A percentile compares a stretch with the other conserved stretches of the same genome.
Evolutionary conservation across 352 stramenopile genomes (phyloP).

Genomic region (Pythium folliculosum): DNA sequence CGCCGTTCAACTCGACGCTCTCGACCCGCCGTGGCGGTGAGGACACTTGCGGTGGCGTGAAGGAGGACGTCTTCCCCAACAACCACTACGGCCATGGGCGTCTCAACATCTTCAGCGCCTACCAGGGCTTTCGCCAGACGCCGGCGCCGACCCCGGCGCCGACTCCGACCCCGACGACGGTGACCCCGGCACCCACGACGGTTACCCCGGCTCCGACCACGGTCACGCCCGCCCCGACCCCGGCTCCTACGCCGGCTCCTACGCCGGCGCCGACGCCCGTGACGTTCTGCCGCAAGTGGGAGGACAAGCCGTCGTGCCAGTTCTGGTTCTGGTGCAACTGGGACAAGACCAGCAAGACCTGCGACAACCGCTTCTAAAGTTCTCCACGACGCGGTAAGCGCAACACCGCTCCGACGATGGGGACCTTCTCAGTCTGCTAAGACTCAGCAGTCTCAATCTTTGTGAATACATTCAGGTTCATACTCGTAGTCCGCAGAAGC

Average conservation of each 20-base stretch:
- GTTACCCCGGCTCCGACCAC: too few species aligned
- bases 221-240: too few species aligned
- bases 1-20: conserved; percentile 16
- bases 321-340: neutral
- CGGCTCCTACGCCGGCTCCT: neutral
- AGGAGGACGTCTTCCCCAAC: conserved; percentile 37
- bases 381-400: too few species aligned
- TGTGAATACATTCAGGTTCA: too few species aligned
- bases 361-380: neutral
- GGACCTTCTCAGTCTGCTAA: too few species aligned
- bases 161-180: neutral
- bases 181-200: neutral
- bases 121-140: neutral
- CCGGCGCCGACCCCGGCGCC: neutral
- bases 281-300: neutral
- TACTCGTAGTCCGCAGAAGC: too few species aligned
- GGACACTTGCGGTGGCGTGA: conserved; percentile 32
- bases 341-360: neutral
- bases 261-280: neutral
- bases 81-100: conserved; percentile 44
- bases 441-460: too few species aligned
- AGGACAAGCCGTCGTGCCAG: neutral
- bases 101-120: conserved; percentile 32
- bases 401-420: too few species aligned
- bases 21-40: neutral